Conservation (phyloP, 192 early-diverging fungal genomes). For the Backusella psychrophila region DNA sequence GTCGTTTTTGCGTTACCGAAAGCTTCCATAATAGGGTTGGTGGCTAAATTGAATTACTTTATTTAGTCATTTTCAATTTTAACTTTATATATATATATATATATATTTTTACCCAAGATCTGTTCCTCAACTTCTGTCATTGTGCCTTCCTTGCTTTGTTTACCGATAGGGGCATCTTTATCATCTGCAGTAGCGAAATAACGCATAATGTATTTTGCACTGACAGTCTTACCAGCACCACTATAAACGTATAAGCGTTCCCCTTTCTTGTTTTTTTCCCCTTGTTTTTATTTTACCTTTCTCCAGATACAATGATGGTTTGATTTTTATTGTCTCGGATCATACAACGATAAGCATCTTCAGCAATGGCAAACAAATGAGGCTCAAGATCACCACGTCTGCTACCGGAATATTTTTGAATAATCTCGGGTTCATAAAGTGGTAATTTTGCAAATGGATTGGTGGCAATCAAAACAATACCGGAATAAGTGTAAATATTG, state of each 20-base stretch:
- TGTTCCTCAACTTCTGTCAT: constrained; percentile 79
- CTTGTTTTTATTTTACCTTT: constrained; percentile 52
- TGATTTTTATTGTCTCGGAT: constrained; percentile 92
- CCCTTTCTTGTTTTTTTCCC: too few species aligned
- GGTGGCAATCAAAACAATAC: constrained; percentile 96
- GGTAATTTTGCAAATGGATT: constrained; percentile 90
- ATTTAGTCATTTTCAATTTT: not conserved
- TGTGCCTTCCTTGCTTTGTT: constrained; percentile 39
- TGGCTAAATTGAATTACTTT: constrained; percentile 52
- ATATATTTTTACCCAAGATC: constrained; percentile 56
- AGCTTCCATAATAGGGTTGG: constrained; percentile 99
- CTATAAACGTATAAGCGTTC: constrained; percentile 22
- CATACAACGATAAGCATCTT: constrained; percentile 97
- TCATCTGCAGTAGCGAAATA: constrained; percentile 89
- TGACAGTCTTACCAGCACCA: constrained; percentile 97
- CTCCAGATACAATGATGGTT: constrained; percentile 97
- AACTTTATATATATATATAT: not conserved
- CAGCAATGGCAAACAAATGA: constrained; percentile 97
- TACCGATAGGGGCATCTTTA: constrained; percentile 45
- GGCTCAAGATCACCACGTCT: constrained; percentile 94
- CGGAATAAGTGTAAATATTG: constrained; percentile 99
- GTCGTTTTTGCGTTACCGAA: constrained; percentile 99
- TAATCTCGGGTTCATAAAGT: constrained; percentile 89
- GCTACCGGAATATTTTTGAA: constrained; percentile 92
- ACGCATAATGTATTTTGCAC: constrained; percentile 98